Evolutionary conservation across 495 filamentous ascomycete genomes (phyloP), one percentile per base, ranked within the genome.

Genomic region (Aspergillus biplanus): DNA sequence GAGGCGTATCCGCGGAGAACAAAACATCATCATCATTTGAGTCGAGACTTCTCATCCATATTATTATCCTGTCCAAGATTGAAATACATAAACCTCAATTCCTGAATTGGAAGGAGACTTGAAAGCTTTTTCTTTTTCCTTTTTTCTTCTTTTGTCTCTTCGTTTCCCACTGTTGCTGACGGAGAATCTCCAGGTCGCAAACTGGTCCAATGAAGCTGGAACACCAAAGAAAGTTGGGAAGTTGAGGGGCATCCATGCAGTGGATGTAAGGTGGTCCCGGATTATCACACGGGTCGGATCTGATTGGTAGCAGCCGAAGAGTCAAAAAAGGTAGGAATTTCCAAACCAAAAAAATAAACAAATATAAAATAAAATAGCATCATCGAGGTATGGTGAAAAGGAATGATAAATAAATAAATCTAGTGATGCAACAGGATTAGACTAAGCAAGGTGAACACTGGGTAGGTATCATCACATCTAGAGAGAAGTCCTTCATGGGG

Each of bases 241-340:
- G 47, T 18, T 50, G 47, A 50, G 47, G 47, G 47, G 47, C 21
- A 16, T 16, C 21, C 21, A 27, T 27, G 21, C 21, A n/a, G 21
- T 27, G 47, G 3, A 50, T 50, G 47, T 50, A 50, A 50, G 47
- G 47, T 18, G 39, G 11, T 44, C 12, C 4, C 39, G 39, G 11
- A 44, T 44, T 44, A 44, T 50, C 47, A 50, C 59, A 42, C 37
- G n/a, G 35, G 34, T 49, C 34, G 18, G 31, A 44, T 57, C 7
- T 57, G 54, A 44, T 57, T 57, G 54, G 54, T 44, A 35, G 11
- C 35, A 27, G n/a, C 16, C 21, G 21, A 27, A 27, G 21, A 27
- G 21, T 27, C 21, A 27, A 27, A 27, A 27, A 2, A 27, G 21
- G 21, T 27, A 27, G 21, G 21, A 27, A 27, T 27, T 27, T 27